Base-by-base conservation (phyloP, 345 rosid genomes). In the Populus davidiana region DNA sequence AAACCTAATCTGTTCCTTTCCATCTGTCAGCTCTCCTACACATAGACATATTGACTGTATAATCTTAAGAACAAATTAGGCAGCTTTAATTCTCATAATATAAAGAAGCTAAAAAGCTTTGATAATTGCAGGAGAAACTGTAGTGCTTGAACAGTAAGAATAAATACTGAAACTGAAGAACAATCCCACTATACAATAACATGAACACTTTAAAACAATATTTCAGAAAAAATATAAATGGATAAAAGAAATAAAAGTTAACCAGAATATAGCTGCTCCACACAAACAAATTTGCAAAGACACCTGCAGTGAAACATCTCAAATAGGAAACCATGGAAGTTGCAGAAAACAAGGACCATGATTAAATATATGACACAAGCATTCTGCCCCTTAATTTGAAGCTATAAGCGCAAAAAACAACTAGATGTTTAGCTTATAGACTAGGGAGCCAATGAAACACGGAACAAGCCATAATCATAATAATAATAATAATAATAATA, bases 1-100 rank as follows among this genome's bases (percentile, higher is more conserved):
- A 84, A 71, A 72, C 84, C 89, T 75, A 79, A 63, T 79, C 83
- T 83, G 80, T 75, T 75, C 84, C 82, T 82, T 68, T 87, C 91
- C 95, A 91, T 91, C 71, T 79, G 78, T 80, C 78, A 78, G 81
- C 86, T 74, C 85, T 79, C 84, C 84, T 77, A 77, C 68, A 64
- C 75, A 86, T 59, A 61, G 77, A 36, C 63, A 70, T 74, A 74
- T 70, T 77, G 54, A 71, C 69, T 33, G 68, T 63, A 61, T 73
- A 11, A 50, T 33, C 7, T n/a, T 14, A 67, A 71, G 31, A 56
- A 29, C 33, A 16, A 77, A 10, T 67, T 20, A 29, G 56, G 43
- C 72, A 54, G 41, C 31, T 31, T 65, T 12, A 44, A 49, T 8
- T n/a, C 78, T 33, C 62, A 47, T 62, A 62, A 39, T 2, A 10